Conservation (phyloP, 805 yeast genomes). For the Isabelozyma rhagii region DNA sequence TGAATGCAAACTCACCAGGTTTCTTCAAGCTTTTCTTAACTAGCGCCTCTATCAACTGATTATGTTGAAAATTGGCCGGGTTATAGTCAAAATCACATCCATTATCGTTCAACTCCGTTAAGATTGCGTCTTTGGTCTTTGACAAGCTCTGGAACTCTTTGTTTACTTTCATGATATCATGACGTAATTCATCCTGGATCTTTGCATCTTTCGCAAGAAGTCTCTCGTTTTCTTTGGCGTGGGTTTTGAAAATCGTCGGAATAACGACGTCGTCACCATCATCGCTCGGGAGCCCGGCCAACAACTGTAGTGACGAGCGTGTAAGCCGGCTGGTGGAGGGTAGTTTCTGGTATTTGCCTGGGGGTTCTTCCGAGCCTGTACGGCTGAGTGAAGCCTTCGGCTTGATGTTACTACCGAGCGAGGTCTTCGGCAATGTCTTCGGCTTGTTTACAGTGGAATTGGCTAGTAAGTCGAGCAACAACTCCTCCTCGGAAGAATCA, state of each 20-base stretch:
- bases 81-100: constrained; percentile 18
- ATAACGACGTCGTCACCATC: constrained; percentile 18
- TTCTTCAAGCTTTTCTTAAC: background rate
- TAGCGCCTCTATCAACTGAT: constrained; percentile 15
- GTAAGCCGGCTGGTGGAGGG: background rate
- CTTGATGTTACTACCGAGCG: no score
- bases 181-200: constrained; percentile 15
- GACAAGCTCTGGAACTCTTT: constrained; percentile 12
- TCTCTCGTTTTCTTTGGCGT: constrained; percentile 23
- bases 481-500: background rate
- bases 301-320: background rate
- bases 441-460: background rate
- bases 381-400: background rate
- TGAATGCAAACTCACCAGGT: constrained; percentile 3
- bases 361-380: background rate
- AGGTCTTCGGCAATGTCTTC: no score
- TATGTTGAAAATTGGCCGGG: constrained; percentile 13
- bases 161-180: constrained; percentile 12
- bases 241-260: constrained; percentile 27
- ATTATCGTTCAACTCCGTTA: constrained; percentile 30
- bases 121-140: constrained; percentile 9
- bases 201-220: constrained; percentile 15
- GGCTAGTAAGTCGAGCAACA: background rate
- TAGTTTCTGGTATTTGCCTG: background rate
- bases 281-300: background rate